Evolutionary conservation across 495 filamentous ascomycete genomes (phyloP), one percentile per base, ranked within the genome.

Genomic region (Podospora conica): DNA sequence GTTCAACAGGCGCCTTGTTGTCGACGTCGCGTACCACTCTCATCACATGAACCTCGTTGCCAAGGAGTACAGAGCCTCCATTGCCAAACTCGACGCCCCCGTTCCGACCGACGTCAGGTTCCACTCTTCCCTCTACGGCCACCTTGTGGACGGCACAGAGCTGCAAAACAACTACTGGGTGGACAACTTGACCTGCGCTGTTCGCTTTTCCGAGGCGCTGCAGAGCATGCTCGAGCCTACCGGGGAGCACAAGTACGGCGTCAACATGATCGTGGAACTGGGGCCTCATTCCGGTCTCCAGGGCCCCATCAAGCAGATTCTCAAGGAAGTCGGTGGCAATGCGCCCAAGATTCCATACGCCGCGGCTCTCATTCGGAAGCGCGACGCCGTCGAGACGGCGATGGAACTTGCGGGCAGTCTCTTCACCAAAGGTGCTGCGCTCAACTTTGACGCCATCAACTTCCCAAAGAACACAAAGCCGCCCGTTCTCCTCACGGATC

Each of bases 21-120:
- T 90, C n/a, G 79, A 84, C 28, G 76, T 81, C 23, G 87, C 87
- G 1, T 90, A 87, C 66, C 88, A 91, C 68, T 89, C 86, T 2
- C 80, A 82, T 59, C 85, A 89, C 65, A 89, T 90, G 82, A 69
- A 78, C 53, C 65, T 79, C 40, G 74, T 81, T n/a, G 76, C 77
- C 54, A 72, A 79, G 53, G 77, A 73, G 20, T 82, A 83, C 66
- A 64, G 67, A 7, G 65, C 68, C 3, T 76, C 74, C 40, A 71
- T 77, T 33, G 68, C 71, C 60, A 67, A 71, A 29, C 40, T 79
- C 25, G 72, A 68, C 48, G 58, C 75, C 12, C 79, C 71, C 5
- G 66, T 74, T 12, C 69, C 74, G 9, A 74, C 73, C 3, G 66
- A 72, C 3, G 74, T 82, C 56, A 73, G 73, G 57, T 82, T 80